Base-by-base conservation (phyloP, 148 eudicot genomes). In the Camellia japonica region DNA sequence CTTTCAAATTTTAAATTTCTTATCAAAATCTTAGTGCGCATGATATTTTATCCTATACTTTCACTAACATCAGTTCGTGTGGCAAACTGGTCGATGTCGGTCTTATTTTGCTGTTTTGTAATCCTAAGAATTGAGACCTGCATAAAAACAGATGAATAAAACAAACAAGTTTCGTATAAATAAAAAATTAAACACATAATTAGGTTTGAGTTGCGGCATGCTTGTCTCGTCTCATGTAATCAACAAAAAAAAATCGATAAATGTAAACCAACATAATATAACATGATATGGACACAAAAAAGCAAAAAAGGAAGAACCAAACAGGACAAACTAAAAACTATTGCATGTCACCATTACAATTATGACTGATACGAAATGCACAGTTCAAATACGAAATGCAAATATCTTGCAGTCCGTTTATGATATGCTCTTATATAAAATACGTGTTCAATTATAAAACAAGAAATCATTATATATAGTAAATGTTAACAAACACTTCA, bases 101-200 rank as follows among this genome's bases (percentile, higher is more conserved):
- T 68, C 74, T 74, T 67, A 49, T 47, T 83, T 73, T 84, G 86
- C 75, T 80, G 91, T 74, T 85, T 87, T 82, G 80, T 81, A 84
- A 90, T 96, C 85, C 95, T 88, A 6, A 96, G 80, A 77, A 94
- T 87, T 30, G 97, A 89, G 75, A 80, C 94, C 99, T 96, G 91
- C 78, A 69, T 58, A 13, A 71, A 23, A 75, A 76, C 38, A 23
- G 19, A 82, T 20, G 30, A 56, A 14, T 7, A 70, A 77, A n/a
- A 30, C 30, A 3, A 20, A 6, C 5, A 11, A 15, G 7, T n/a
- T 18, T 41, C 30, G 14, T 60, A n/a, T 20, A 11, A 20, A 7
- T 38, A 60, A 16, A 4, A 4, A 42, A 58, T 18, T 13, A 52
- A 4, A 58, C 64, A 46, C 47, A 41, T 6, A 5, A 61, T 10